phyloP scores from a whole-genome alignment of 139 green algal genomes.

The Spirogloea muscicola region DNA sequence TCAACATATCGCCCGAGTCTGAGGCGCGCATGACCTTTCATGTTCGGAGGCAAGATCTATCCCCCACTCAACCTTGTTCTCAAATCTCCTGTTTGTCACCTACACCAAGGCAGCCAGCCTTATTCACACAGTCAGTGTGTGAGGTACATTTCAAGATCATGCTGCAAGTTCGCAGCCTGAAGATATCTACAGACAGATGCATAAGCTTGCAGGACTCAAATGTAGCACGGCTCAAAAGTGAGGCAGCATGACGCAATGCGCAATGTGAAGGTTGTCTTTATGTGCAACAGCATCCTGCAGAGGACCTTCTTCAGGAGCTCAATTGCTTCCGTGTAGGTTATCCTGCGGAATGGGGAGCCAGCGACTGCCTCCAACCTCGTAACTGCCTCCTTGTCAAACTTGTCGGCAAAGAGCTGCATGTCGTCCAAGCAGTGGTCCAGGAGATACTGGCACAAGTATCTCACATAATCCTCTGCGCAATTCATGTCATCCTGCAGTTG shows the following conservation, averaged over 20 bases:
- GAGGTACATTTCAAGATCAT: too few relatives aligned
- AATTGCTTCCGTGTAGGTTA: slow-evolving; percentile 92
- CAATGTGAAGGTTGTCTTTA: too few relatives aligned
- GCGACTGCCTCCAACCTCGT: slow-evolving; percentile 77
- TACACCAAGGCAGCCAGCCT: slow-evolving; percentile 45
- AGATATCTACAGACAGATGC: too few relatives aligned
- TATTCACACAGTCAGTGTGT: background rate
- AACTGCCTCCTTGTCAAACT: slow-evolving; percentile 76
- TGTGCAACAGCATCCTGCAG: too few relatives aligned
- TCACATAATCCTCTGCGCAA: slow-evolving; percentile 81
- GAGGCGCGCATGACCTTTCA: slow-evolving; percentile 62
- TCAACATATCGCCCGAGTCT: background rate
- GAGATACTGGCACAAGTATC: slow-evolving; percentile 69
- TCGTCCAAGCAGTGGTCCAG: slow-evolving; percentile 71
- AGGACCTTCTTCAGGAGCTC: slow-evolving; percentile 64
- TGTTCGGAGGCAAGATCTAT: slow-evolving; percentile 89
- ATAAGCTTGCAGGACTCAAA: too few relatives aligned
- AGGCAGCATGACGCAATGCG: too few relatives aligned
- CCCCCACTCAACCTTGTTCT: slow-evolving; percentile 83
- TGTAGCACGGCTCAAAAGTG: too few relatives aligned
- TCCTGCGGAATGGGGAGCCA: slow-evolving; percentile 72
- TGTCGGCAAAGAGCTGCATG: slow-evolving; percentile 77
- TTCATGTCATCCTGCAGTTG: slow-evolving; percentile 76
- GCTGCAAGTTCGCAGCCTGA: too few relatives aligned
- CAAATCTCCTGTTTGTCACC: slow-evolving; percentile 81